These are phyloP conservation scores for Brachypodium distachyon DNA, from an alignment of 202 grass and related monocot species.

Conservation along the genomic window DNA sequence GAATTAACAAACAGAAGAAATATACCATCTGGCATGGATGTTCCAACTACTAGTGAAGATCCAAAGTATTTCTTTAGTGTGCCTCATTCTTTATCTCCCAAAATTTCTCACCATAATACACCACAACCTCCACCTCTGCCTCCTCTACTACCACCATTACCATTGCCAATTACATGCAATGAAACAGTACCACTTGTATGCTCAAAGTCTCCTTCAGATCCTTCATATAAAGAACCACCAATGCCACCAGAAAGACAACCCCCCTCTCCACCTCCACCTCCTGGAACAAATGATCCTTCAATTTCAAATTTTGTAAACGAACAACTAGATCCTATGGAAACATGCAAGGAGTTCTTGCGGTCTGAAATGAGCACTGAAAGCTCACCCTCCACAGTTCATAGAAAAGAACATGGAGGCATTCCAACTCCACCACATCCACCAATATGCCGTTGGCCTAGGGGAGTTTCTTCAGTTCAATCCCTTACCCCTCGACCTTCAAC, in stretches of 20 bases:
- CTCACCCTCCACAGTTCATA: background rate
- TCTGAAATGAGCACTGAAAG: background rate
- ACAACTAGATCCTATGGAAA: constrained; percentile 7
- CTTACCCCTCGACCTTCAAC: background rate
- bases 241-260: background rate
- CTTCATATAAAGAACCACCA: background rate
- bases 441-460: background rate
- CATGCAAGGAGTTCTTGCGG: constrained; percentile 6
- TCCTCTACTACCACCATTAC: background rate
- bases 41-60: constrained; percentile 11
- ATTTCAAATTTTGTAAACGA: background rate
- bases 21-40: constrained; percentile 9
- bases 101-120: constrained; percentile 18
- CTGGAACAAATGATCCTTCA: constrained; percentile 2
- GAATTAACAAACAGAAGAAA: constrained; percentile 15
- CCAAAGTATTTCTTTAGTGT: background rate
- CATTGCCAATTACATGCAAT: background rate
- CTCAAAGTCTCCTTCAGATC: constrained; percentile 5
- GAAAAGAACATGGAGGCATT: constrained; percentile 19
- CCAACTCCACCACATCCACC: constrained; percentile 14
- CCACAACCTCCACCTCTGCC: background rate
- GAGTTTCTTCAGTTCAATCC: background rate
- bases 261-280: background rate
- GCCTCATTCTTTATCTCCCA: constrained; percentile 10
- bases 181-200: background rate